phyloP scores from a whole-genome alignment of 139 green algal species.

The Deuterostichococcus epilithicus region DNA sequence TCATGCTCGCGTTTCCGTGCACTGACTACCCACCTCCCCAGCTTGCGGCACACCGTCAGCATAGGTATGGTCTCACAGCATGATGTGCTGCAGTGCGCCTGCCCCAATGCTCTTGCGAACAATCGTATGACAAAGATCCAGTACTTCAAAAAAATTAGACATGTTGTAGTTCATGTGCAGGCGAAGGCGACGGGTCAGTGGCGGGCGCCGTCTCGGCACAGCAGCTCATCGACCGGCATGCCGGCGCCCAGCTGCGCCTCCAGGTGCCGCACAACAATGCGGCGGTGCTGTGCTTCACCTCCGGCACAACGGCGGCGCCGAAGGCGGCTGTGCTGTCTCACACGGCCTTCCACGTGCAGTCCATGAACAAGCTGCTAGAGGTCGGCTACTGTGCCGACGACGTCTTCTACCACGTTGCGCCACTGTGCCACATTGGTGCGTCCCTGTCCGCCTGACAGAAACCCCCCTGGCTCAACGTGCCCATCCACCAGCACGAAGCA shows the following conservation, averaged over 20 bases:
- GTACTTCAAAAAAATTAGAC: not conserved
- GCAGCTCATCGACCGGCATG: conserved; percentile 1
- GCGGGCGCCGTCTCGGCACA: not conserved
- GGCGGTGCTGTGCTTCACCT: conserved; percentile 40
- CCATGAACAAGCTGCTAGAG: conserved; percentile 62
- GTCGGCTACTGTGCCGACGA: conserved; percentile 65
- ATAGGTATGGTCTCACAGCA: not conserved
- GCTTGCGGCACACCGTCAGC: not conserved
- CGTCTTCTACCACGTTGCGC: conserved; percentile 81
- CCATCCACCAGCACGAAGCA: too few species aligned
- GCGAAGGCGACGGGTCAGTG: not conserved
- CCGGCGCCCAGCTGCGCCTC: not conserved
- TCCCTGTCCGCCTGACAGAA: conserved; percentile 4
- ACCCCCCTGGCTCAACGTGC: too few species aligned
- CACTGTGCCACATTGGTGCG: conserved; percentile 77
- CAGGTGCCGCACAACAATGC: conserved; percentile 8
- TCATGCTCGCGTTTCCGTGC: not conserved
- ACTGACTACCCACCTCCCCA: not conserved
- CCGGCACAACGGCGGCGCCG: conserved; percentile 61
- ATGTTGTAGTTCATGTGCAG: not conserved
- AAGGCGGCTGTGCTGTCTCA: conserved; percentile 67
- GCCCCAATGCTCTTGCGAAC: not conserved
- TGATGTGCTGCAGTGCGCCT: not conserved
- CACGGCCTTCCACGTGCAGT: conserved; percentile 62
- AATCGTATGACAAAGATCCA: conserved; percentile 14